Evolutionary conservation across 805 yeast species (phyloP).

Genomic region (Citeromyces nyonsensis): DNA sequence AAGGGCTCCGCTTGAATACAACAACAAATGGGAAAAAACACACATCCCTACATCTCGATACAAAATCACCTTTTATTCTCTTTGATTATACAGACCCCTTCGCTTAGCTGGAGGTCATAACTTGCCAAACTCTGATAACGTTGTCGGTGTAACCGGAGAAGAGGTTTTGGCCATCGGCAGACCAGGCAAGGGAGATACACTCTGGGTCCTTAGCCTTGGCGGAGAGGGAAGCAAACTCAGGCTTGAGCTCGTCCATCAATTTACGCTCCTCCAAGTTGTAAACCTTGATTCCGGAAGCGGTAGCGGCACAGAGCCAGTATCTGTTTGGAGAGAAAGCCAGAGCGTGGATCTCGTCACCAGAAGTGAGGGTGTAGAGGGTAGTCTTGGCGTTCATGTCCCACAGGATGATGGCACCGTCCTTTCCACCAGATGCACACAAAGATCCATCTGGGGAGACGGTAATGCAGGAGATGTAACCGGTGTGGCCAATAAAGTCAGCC

Average conservation of each 20-base stretch:
- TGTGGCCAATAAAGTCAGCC: slow-evolving; percentile 98
- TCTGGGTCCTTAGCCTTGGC: slow-evolving; percentile 92
- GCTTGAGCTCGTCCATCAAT: slow-evolving; percentile 93
- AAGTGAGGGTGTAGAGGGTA: slow-evolving; percentile 84
- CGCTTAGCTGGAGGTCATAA: slow-evolving; percentile 62
- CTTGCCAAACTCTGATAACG: slow-evolving; percentile 99
- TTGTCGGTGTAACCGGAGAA: slow-evolving; percentile 99
- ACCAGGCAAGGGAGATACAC: slow-evolving; percentile 97
- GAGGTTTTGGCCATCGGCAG: slow-evolving; percentile 98
- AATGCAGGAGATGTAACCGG: slow-evolving; percentile 94
- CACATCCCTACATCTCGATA: background rate
- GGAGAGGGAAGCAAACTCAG: slow-evolving; percentile 82
- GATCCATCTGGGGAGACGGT: slow-evolving; percentile 99
- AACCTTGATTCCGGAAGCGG: slow-evolving; percentile 94
- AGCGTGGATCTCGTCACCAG: slow-evolving; percentile 95
- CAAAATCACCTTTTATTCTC: background rate
- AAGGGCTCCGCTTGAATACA: background rate
- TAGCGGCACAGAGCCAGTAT: slow-evolving; percentile 99
- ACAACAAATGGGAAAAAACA: background rate
- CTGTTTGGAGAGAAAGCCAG: slow-evolving; percentile 99
- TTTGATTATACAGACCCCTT: background rate
- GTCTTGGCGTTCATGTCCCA: slow-evolving; percentile 88
- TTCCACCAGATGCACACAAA: slow-evolving; percentile 98
- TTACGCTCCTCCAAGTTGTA: slow-evolving; percentile 92
- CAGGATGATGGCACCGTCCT: slow-evolving; percentile 96